Percentiles rank a stretch among this genome's conserved stretches.
These are phyloP conservation scores for Fusarium humuli DNA, from an alignment of 2,329 filamentous ascomycete species.

Conservation along the genomic window DNA sequence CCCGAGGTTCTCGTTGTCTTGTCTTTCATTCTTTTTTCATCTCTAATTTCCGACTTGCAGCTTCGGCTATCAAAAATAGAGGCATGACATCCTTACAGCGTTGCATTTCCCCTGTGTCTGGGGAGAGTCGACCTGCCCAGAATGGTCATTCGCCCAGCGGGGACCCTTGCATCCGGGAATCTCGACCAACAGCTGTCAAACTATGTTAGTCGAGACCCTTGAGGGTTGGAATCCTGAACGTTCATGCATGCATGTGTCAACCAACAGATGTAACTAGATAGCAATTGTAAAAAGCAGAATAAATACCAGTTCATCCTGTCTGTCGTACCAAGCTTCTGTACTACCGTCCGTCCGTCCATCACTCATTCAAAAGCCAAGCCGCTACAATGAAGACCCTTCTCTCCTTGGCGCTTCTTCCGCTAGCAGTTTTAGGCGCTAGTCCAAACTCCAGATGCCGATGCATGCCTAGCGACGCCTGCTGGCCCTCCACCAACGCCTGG, in stretches of 20 bases:
- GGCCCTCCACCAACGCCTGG: slow-evolving; percentile 63
- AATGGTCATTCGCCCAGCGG: background rate
- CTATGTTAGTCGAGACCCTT: background rate
- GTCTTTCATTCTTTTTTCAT: background rate
- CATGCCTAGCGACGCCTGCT: slow-evolving; percentile 63
- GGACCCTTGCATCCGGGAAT: background rate
- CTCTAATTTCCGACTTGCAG: background rate
- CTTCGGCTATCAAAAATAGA: background rate
- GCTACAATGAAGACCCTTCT: background rate
- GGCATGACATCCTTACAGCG: background rate
- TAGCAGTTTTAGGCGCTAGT: background rate
- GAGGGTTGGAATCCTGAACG: background rate
- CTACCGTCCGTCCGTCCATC: background rate
- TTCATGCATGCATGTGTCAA: background rate
- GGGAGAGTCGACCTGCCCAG: background rate
- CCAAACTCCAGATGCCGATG: slow-evolving; percentile 46
- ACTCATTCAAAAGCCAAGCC: background rate
- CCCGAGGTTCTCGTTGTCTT: background rate
- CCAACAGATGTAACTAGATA: background rate
- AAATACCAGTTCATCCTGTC: background rate
- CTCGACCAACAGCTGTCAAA: background rate
- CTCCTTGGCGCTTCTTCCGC: background rate
- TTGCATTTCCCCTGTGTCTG: background rate
- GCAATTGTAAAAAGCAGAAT: background rate
- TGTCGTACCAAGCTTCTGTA: no score